phyloP scores from a whole-genome alignment of 2,329 filamentous ascomycete genomes.

The Coleophoma crateriformis region DNA sequence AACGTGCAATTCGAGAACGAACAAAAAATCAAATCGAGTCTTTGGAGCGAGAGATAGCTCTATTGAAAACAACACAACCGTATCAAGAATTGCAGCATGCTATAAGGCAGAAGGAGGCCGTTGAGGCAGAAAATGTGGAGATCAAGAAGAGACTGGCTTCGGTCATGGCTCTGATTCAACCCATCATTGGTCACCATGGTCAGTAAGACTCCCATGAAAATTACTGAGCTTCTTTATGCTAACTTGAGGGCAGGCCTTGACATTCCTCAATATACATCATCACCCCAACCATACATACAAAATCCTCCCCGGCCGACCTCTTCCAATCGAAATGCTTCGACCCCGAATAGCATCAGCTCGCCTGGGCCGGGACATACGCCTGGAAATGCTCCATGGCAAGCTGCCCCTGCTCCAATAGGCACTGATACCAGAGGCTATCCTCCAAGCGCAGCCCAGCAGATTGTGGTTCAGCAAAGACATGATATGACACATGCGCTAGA shows the following conservation, averaged over 20 bases:
- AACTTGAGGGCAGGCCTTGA: no score
- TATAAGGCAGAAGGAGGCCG: conserved; percentile 68
- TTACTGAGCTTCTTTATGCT: no score
- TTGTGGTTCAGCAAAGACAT: conserved; percentile 37
- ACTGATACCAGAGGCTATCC: conserved; percentile 20
- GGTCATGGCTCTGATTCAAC: conserved; percentile 59
- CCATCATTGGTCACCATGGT: conserved; percentile 38
- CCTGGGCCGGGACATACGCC: conserved; percentile 21
- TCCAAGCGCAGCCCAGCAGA: conserved; percentile 27
- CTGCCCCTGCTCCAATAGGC: conserved; percentile 21
- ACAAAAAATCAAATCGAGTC: conserved; percentile 83
- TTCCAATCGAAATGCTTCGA: conserved; percentile 30
- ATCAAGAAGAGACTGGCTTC: conserved; percentile 64
- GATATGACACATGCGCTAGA: conserved; percentile 51
- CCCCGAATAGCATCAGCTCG: conserved; percentile 33
- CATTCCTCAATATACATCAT: conserved; percentile 9
- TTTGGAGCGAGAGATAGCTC: conserved; percentile 69
- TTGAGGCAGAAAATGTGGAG: conserved; percentile 75
- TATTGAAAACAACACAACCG: conserved; percentile 70
- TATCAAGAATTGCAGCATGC: conserved; percentile 78
- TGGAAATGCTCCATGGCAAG: conserved; percentile 22
- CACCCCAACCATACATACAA: conserved; percentile 15
- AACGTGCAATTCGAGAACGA: conserved; percentile 79
- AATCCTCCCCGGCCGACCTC: conserved; percentile 19
- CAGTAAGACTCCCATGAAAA: conserved; percentile 8